Evolutionary conservation across 257 asterid genomes (phyloP).

Genomic region (Solanum neorickii): DNA sequence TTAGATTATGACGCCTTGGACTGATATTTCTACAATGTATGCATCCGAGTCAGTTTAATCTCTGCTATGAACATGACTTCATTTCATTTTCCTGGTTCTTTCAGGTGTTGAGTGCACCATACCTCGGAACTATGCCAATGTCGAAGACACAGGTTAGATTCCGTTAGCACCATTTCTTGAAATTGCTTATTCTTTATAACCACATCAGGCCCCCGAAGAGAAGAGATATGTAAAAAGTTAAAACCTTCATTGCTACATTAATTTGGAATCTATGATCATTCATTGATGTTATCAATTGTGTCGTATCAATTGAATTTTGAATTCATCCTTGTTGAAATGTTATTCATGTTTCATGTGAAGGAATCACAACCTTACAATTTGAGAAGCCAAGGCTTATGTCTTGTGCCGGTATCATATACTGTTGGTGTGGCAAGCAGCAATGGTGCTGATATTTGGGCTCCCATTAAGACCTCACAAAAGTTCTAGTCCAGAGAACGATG

Average conservation of each 20-base stretch:
- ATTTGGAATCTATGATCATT: neutral
- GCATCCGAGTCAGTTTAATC: neutral
- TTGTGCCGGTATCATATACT: conserved; percentile 56
- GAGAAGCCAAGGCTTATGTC: conserved; percentile 60
- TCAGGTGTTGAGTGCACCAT: conserved; percentile 92
- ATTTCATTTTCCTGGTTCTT: neutral
- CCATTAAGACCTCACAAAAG: conserved; percentile 38
- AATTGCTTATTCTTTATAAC: neutral
- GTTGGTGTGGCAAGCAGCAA: conserved; percentile 61
- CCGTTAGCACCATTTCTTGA: neutral
- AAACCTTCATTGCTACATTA: neutral
- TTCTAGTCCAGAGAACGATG: conserved; percentile 12
- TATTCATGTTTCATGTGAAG: conserved; percentile 9
- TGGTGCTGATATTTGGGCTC: conserved; percentile 98
- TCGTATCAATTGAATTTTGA: neutral
- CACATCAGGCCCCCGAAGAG: neutral
- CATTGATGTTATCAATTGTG: neutral
- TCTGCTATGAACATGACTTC: neutral
- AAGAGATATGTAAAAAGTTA: neutral
- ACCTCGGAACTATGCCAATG: conserved; percentile 30
- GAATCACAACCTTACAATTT: conserved; percentile 38
- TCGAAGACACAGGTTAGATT: conserved; percentile 34
- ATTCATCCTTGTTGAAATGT: neutral
- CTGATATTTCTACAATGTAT: neutral
- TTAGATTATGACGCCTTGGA: neutral